Percentiles rank a stretch among this genome's conserved stretches.
These are phyloP conservation scores for Fonsecaea nubica DNA, from an alignment of 2,329 filamentous ascomycete genomes.

Conservation along the genomic window DNA sequence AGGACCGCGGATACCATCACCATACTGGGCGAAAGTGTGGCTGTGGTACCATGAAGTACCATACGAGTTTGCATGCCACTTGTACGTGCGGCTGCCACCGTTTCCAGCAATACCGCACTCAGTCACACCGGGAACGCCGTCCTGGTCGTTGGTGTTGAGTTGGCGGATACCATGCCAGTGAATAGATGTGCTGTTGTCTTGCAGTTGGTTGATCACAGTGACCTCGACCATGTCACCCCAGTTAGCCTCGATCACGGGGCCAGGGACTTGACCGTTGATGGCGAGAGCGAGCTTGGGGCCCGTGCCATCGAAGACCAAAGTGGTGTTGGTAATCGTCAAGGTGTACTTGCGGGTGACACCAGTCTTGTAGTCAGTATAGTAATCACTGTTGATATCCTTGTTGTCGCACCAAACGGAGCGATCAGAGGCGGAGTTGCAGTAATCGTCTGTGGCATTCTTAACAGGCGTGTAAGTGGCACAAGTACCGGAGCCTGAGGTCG, in stretches of 20 bases:
- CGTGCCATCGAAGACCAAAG: constrained; percentile 35
- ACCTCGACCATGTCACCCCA: constrained; percentile 65
- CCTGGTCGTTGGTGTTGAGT: constrained; percentile 58
- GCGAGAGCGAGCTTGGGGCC: constrained; percentile 63
- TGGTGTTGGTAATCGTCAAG: constrained; percentile 36
- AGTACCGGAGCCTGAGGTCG: constrained; percentile 10
- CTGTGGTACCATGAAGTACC: constrained; percentile 67
- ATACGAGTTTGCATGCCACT: constrained; percentile 61
- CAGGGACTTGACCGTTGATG: constrained; percentile 72
- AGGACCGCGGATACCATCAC: constrained; percentile 39
- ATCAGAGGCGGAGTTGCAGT: constrained; percentile 33
- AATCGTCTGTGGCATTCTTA: constrained; percentile 27
- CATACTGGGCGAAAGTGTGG: constrained; percentile 56
- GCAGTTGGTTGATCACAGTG: constrained; percentile 62
- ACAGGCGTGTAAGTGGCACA: constrained; percentile 25
- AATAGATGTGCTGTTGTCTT: constrained; percentile 65
- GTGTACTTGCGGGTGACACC: constrained; percentile 34
- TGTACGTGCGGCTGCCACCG: constrained; percentile 63
- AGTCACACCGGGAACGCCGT: constrained; percentile 63
- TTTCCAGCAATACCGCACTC: constrained; percentile 59
- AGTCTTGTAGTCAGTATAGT: constrained; percentile 29
- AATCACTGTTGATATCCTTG: constrained; percentile 31
- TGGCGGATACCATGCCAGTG: constrained; percentile 60
- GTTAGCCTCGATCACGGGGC: constrained; percentile 69
- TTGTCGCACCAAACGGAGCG: constrained; percentile 36